These are phyloP conservation scores for Chrysosphaeria jannelii DNA, from an alignment of 2,329 filamentous ascomycete species.

Conservation along the genomic window DNA sequence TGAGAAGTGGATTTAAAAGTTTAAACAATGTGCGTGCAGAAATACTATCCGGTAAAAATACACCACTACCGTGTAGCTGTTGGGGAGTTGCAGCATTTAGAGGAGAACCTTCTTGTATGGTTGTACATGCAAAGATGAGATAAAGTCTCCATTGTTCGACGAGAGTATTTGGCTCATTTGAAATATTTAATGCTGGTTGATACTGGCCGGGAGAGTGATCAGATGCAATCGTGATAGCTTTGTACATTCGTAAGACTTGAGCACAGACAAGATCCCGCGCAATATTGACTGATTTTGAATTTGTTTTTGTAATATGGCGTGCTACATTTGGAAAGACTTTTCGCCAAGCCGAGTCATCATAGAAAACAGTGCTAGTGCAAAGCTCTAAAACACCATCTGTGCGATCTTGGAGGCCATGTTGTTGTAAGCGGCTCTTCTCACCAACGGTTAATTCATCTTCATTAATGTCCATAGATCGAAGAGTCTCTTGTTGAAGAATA, in stretches of 20 bases:
- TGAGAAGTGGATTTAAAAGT: slow-evolving; percentile 65
- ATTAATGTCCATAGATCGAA: slow-evolving; percentile 70
- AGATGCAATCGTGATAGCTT: slow-evolving; percentile 47
- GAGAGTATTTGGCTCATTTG: no score
- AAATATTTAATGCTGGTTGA: slow-evolving; percentile 58
- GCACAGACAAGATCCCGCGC: slow-evolving; percentile 82
- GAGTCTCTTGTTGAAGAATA: slow-evolving; percentile 71
- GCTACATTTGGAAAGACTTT: slow-evolving; percentile 94
- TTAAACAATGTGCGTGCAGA: slow-evolving; percentile 76
- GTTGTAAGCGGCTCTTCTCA: slow-evolving; percentile 71
- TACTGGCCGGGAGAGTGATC: slow-evolving; percentile 37
- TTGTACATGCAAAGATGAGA: slow-evolving; percentile 88
- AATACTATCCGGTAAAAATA: no score
- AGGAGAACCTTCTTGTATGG: slow-evolving; percentile 65
- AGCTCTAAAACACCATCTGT: slow-evolving; percentile 75
- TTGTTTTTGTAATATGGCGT: slow-evolving; percentile 60
- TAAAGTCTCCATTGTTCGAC: slow-evolving; percentile 98
- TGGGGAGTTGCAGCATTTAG: no score
- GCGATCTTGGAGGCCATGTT: slow-evolving; percentile 52
- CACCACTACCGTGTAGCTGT: no score
- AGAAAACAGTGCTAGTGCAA: slow-evolving; percentile 81
- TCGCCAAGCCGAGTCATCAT: slow-evolving; percentile 87
- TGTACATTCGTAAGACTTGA: slow-evolving; percentile 76
- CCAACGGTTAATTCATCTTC: slow-evolving; percentile 76
- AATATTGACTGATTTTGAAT: slow-evolving; percentile 66